Base-by-base conservation (phyloP, 305 asterid species). In the Fraxinus ornus region DNA sequence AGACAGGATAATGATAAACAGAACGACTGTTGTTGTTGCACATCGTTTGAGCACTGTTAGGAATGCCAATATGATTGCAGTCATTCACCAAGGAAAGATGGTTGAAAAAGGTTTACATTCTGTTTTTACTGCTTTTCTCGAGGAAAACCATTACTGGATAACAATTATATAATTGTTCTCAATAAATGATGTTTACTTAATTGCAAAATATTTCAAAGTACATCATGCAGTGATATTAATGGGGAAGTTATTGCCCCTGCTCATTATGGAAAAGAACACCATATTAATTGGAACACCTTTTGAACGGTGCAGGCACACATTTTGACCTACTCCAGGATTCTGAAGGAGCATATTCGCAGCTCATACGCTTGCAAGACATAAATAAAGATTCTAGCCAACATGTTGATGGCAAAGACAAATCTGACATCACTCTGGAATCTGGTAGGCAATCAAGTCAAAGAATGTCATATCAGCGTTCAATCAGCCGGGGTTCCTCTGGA, bases 401-500 rank as follows among this genome's bases (percentile, higher is more conserved):
- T 32, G 64, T 22, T 26, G 92, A 88, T 22, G 96, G 86, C 5
- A 89, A 78, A 79, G 93, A 82, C 22, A 88, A 85, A 79, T 77
- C 87, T n/a, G 83, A 82, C 36, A 64, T 55, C 68, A 76, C 84
- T 86, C 24, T 78, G 85, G 94, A 86, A 36, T 91, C 88, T 70
- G 90, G 89, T 72, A 84, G 93, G 80, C 89, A 76, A 9, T 90
- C 94, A 0, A 91, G 97, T 84, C 91, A 85, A 81, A 89, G 81
- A 84, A 73, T 86, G 88, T 91, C 98, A 19, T 72, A 81, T 80
- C 76, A 19, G 79, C 96, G 90, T 49, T 94, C 98, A 75, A 78
- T 89, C 68, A 92, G 97, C 84, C 91, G 88, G 70, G 93, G 91
- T 44, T 94, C 97, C 72, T 93, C 97, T 3, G 91, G 89, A 7